phyloP scores from a whole-genome alignment of 1,139 yeast species.

The Magnusiomyces magnusii region DNA sequence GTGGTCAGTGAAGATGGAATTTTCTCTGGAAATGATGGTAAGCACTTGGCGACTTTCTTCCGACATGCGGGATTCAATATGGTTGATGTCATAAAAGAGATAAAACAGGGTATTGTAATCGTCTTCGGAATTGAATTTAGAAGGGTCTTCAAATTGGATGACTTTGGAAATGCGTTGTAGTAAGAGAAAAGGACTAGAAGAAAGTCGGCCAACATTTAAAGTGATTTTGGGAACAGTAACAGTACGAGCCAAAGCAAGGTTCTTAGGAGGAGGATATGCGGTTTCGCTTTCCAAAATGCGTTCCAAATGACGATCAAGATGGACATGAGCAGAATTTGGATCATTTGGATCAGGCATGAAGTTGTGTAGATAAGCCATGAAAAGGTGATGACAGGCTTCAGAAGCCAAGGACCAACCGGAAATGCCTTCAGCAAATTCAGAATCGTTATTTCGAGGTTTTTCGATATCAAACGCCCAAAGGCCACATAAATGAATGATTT shows the following conservation, averaged over 20 bases:
- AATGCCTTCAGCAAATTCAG: slow-evolving; percentile 60
- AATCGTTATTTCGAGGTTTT: slow-evolving; percentile 27
- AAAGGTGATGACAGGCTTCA: slow-evolving; percentile 76
- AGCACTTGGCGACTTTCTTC: slow-evolving; percentile 66
- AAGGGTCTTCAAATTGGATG: slow-evolving; percentile 61
- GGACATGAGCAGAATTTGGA: neutral
- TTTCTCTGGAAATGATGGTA: slow-evolving; percentile 38
- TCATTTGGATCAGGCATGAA: slow-evolving; percentile 40
- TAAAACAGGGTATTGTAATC: slow-evolving; percentile 71
- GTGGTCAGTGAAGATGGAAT: slow-evolving; percentile 28
- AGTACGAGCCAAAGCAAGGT: slow-evolving; percentile 35
- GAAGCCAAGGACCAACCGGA: slow-evolving; percentile 64
- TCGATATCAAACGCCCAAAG: slow-evolving; percentile 72
- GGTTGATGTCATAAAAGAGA: slow-evolving; percentile 56
- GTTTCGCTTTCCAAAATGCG: slow-evolving; percentile 48
- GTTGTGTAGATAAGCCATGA: slow-evolving; percentile 69
- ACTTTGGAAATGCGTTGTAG: slow-evolving; percentile 57
- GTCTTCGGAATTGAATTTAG: slow-evolving; percentile 64
- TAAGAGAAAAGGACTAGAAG: slow-evolving; percentile 51
- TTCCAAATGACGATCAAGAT: slow-evolving; percentile 18
- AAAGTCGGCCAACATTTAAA: slow-evolving; percentile 53
- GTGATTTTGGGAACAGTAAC: slow-evolving; percentile 62
- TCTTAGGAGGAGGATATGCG: slow-evolving; percentile 29
- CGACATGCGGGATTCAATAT: slow-evolving; percentile 60
- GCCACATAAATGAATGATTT: slow-evolving; percentile 74